Evolutionary conservation across 176 grass and related monocot species (phyloP).

Genomic region (Carex scoparia): DNA sequence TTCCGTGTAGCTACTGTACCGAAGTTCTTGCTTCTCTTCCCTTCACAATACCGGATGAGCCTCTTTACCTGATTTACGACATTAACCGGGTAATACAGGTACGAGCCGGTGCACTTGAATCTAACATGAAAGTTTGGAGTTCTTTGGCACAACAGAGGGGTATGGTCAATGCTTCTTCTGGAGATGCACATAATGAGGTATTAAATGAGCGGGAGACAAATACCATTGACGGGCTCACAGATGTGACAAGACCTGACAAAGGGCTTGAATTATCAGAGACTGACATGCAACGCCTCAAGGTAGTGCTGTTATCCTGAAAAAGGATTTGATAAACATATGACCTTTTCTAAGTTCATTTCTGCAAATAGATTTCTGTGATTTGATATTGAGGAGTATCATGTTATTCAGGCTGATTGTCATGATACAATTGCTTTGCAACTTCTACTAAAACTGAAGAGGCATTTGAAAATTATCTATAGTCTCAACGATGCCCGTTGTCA

Average conservation of each 20-base stretch:
- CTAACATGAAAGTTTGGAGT: slow-evolving; percentile 90
- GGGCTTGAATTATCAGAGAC: slow-evolving; percentile 43
- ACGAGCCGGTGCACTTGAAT: slow-evolving; percentile 74
- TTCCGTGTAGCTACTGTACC: slow-evolving; percentile 75
- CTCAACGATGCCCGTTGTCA: slow-evolving; percentile 86
- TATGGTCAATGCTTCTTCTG: slow-evolving; percentile 17
- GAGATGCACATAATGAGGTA: slow-evolving; percentile 24
- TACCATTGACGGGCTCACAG: not conserved
- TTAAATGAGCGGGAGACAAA: slow-evolving; percentile 44
- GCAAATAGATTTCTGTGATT: slow-evolving; percentile 3
- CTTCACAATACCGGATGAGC: slow-evolving; percentile 84
- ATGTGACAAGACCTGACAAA: slow-evolving; percentile 40
- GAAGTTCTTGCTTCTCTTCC: slow-evolving; percentile 94
- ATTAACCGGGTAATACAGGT: slow-evolving; percentile 97
- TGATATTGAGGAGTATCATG: slow-evolving; percentile 16
- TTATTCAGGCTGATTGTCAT: slow-evolving; percentile 80
- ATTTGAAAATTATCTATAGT: slow-evolving; percentile 88
- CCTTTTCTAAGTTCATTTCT: not conserved
- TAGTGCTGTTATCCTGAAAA: slow-evolving; percentile 13
- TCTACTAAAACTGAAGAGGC: slow-evolving; percentile 88
- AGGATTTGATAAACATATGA: not conserved
- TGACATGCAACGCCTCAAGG: slow-evolving; percentile 66
- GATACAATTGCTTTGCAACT: slow-evolving; percentile 81
- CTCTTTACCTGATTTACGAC: slow-evolving; percentile 95
- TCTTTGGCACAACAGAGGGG: slow-evolving; percentile 51